Base-by-base conservation (phyloP, 495 filamentous ascomycete species). In the Cudoniella acicularis region DNA sequence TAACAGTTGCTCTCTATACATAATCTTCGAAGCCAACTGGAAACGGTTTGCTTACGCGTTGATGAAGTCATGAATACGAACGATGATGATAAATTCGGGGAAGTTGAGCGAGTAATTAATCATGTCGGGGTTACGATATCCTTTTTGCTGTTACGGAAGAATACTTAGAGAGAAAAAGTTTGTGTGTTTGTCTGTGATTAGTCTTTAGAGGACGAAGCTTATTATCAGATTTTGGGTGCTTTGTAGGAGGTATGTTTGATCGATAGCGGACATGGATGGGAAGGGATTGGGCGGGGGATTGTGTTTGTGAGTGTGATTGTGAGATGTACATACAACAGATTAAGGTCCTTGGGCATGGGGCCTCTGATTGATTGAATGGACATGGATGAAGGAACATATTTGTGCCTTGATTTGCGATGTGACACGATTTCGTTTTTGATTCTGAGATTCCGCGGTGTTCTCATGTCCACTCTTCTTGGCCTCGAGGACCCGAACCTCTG, bases 11-110 rank as follows among this genome's bases (percentile, higher is more conserved):
- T 52, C 50, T 58, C n/a, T 63, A 36, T 57, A 43, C 40, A 59
- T 62, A 58, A 61, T 61, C 21, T 66, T 59, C 51, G 53, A 51
- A 26, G 42, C 41, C 49, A 10, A 25, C 45, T 36, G n/a, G 36
- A 52, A 45, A 36, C 21, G 47, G 17, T n/a, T 58, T n/a, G n/a
- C 57, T 61, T 59, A 64, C 51, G 61, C 60, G 55, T 64, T 67
- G 57, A 67, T 55, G 64, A 67, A 56, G 54, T 36, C 49, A 64
- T 36, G 57, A 64, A 59, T 52, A 30, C 8, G 56, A 52, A 41
- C 24, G 59, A 52, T 54, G n/a, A 51, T 27, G 48, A 49, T 27
- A 57, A 52, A 60, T 21, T 57, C 24, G 24, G 22, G 36, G 54
- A 23, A 48, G 23, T 42, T 62, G 41, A 50, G 46, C 24, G 56